These are phyloP conservation scores for Amanita rimosa DNA, from an alignment of 768 basidiomycete species.

Conservation along the genomic window DNA sequence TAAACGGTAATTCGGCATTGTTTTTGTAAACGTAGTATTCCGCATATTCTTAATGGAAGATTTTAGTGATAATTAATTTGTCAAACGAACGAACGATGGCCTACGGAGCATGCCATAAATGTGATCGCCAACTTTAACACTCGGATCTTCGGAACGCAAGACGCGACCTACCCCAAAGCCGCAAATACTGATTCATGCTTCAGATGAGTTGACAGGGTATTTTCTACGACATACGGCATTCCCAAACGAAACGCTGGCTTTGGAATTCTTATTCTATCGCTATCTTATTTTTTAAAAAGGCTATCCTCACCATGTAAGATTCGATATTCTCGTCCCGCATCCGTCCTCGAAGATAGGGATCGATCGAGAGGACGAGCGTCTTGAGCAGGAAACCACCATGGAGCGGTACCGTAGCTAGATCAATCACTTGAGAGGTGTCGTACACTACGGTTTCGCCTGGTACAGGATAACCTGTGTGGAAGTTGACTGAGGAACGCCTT, in stretches of 20 bases:
- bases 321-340: slow-evolving; percentile 20
- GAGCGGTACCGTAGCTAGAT: slow-evolving; percentile 26
- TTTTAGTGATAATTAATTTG: not conserved
- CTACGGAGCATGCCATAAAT: slow-evolving; percentile 19
- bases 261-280: not conserved
- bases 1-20: slow-evolving; percentile 1
- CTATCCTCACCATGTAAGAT: slow-evolving; percentile 11
- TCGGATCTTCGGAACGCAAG: slow-evolving; percentile 19
- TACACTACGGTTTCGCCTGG: slow-evolving; percentile 28
- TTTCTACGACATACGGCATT: slow-evolving; percentile 13
- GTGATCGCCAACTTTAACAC: slow-evolving; percentile 18
- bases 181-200: slow-evolving; percentile 10
- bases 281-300: too few relatives aligned
- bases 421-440: slow-evolving; percentile 29
- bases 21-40: slow-evolving; percentile 19
- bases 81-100: slow-evolving; percentile 1
- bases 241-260: slow-evolving; percentile 11
- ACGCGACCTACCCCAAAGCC: slow-evolving; percentile 25
- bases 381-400: slow-evolving; percentile 31
- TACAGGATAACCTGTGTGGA: slow-evolving; percentile 13
- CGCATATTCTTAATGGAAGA: slow-evolving; percentile 16
- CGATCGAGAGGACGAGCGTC: slow-evolving; percentile 31
- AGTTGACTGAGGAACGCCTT: not conserved
- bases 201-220: not conserved
- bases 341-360: slow-evolving; percentile 28